These are phyloP conservation scores for Aspergillus thermomutatus DNA, from an alignment of 2,329 filamentous ascomycete species.

Conservation along the genomic window DNA sequence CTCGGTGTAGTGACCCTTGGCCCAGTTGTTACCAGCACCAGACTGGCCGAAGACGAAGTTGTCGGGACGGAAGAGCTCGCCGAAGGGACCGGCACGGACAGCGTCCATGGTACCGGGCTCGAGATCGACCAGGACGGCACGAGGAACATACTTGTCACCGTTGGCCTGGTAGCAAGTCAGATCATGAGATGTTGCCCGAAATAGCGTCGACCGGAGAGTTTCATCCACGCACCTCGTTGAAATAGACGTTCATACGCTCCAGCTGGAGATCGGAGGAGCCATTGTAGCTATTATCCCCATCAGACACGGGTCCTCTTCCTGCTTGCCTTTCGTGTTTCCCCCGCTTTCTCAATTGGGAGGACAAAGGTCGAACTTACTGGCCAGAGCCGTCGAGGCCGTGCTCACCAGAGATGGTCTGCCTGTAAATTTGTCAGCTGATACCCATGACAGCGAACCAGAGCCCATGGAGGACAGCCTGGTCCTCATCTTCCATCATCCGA, in stretches of 20 bases:
- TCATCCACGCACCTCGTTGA: constrained; percentile 68
- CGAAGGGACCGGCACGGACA: constrained; percentile 95
- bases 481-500: neutral
- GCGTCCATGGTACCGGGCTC: constrained; percentile 99
- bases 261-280: constrained; percentile 98
- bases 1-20: constrained; percentile 99
- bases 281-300: constrained; percentile 67
- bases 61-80: constrained; percentile 98
- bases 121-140: constrained; percentile 98
- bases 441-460: neutral
- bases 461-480: neutral
- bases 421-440: constrained; percentile 42
- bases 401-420: constrained; percentile 79
- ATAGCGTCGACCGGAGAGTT: too few species aligned
- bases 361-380: constrained; percentile 63
- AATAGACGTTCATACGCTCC: constrained; percentile 99
- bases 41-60: constrained; percentile 99
- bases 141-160: constrained; percentile 98
- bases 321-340: neutral
- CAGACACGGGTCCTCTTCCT: neutral
- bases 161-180: constrained; percentile 50
- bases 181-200: neutral
- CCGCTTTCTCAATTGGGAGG: neutral
- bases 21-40: constrained; percentile 99
- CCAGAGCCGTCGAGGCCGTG: constrained; percentile 96